Evolutionary conservation across 2,329 filamentous ascomycete genomes (phyloP), one percentile per base, ranked within the genome.

Genomic region (Coniochaeta ligniaria): DNA sequence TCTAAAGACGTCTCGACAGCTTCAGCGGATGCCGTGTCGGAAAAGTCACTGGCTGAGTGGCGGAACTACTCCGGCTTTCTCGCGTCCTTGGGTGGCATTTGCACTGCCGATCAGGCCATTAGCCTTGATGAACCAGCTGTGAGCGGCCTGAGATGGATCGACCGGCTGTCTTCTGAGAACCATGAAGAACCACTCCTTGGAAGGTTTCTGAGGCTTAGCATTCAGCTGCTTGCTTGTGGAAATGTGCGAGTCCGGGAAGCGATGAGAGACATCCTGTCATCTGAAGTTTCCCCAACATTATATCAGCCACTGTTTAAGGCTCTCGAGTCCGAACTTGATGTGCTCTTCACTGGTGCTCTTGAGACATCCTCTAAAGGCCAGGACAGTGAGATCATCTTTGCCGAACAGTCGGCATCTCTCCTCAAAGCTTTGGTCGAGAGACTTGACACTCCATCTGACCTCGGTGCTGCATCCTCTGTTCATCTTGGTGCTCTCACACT

Each of bases 11-110:
- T 89, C 11, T 84, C 84, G 17, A 79, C 77, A n/a, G 76, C 78
- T 1, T 70, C 78, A 1, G 66, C 76, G 5, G 82, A 87, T 24
- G 71, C 71, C 8, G 72, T 85, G 20, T 80, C 85, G 38, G 85
- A 88, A 63, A 80, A 73, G 62, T 76, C 77, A 3, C 72, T 88
- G 16, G 79, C 82, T 1, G 85, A 89, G 67, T 90, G 87, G 87
- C 80, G 87, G 41, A 90, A 89, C 64, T 82, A 85, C 66, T 88
- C 86, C 1, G 87, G 87, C 0, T 88, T 90, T 64, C 76, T 90
- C 12, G 86, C 86, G 6, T 88, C 87, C 0, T 73, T 89, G 6
- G 86, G 85, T 16, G 86, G 87, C 2, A 81, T 86, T 59, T 90
- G 87, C 69, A 83, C 83, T 9, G 82, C 86, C 2, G 82, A 85